These are phyloP conservation scores for Chrysanthemum makinoi DNA, from an alignment of 129 eudicot species.

Conservation along the genomic window DNA sequence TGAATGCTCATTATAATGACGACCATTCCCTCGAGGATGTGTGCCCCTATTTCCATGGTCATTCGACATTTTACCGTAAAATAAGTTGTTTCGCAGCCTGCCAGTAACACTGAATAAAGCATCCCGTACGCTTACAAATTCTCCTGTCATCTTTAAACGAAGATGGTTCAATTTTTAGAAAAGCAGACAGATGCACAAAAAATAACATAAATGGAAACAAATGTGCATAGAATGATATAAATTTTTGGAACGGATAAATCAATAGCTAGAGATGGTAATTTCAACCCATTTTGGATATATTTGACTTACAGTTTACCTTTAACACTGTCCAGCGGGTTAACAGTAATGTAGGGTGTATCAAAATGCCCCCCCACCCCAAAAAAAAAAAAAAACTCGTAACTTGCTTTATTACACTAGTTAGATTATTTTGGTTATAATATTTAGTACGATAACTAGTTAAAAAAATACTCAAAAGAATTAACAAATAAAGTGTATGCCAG, in stretches of 20 bases:
- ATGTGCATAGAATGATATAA: background rate
- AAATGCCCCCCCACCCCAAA: too few species aligned
- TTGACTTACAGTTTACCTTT: background rate
- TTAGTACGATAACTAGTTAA: background rate
- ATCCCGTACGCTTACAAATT: constrained; percentile 53
- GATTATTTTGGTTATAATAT: background rate
- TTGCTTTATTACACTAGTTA: background rate
- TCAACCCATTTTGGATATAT: background rate
- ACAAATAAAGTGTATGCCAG: background rate
- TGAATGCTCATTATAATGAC: constrained; percentile 27
- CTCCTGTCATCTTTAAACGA: constrained; percentile 63
- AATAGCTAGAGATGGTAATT: background rate
- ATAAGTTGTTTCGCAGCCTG: constrained; percentile 55
- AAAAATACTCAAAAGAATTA: background rate
- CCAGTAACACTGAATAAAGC: constrained; percentile 64
- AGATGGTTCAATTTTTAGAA: constrained; percentile 1
- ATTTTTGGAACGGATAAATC: constrained; percentile 1
- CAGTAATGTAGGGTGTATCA: background rate
- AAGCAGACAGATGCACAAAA: background rate
- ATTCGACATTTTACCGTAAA: constrained; percentile 36
- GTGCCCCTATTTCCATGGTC: constrained; percentile 34
- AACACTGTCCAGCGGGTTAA: background rate
- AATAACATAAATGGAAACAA: background rate
- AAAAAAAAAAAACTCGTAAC: background rate
- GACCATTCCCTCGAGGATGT: constrained; percentile 34